Evolutionary conservation across 1,284 basidiomycete species (phyloP).

Genomic region (Irpex lacteus): DNA sequence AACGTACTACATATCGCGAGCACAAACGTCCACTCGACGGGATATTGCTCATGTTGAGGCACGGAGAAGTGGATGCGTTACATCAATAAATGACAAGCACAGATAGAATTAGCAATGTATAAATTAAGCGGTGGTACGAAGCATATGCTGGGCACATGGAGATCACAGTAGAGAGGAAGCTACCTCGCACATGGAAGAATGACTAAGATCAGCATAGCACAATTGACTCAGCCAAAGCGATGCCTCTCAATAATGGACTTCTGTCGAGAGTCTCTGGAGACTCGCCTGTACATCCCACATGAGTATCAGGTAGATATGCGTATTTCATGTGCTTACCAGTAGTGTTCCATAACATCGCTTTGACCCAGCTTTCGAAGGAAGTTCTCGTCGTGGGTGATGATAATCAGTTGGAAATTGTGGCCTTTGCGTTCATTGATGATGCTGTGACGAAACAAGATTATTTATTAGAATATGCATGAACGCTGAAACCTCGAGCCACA

Average conservation of each 20-base stretch:
- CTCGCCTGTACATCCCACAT: constrained; percentile 41
- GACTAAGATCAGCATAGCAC: background rate
- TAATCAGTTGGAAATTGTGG: constrained; percentile 96
- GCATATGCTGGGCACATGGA: background rate
- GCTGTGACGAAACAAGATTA: constrained; percentile 37
- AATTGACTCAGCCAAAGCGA: constrained; percentile 46
- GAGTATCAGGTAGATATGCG: constrained; percentile 4
- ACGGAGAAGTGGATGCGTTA: no score
- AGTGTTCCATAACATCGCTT: constrained; percentile 87
- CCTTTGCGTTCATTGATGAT: constrained; percentile 90
- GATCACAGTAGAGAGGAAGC: background rate
- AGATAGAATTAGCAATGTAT: background rate
- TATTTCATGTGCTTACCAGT: constrained; percentile 63
- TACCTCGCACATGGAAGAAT: background rate
- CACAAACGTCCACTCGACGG: background rate
- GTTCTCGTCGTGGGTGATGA: constrained; percentile 96
- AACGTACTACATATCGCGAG: background rate
- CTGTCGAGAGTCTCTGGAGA: constrained; percentile 59
- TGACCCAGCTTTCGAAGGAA: constrained; percentile 84
- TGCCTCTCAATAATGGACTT: constrained; percentile 74
- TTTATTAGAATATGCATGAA: background rate
- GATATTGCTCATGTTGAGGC: background rate
- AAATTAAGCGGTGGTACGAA: background rate
- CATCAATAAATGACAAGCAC: background rate
- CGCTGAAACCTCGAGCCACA: constrained; percentile 30